Evolutionary conservation across 2,329 filamentous ascomycete species (phyloP).

Genomic region (Microthyrium microscopicum): DNA sequence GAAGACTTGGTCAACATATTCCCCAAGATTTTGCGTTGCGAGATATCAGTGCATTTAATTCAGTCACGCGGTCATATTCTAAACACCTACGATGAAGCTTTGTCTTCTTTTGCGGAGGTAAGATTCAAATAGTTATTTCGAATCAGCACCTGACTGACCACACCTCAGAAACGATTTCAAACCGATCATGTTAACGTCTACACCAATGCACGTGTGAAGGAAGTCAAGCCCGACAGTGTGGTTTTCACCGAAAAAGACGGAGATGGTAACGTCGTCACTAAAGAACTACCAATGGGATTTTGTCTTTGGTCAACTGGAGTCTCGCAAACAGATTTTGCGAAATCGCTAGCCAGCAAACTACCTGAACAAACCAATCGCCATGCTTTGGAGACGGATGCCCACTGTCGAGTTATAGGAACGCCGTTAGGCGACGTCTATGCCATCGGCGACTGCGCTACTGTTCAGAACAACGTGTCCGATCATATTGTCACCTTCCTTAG

Average conservation of each 20-base stretch:
- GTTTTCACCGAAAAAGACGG: slow-evolving; percentile 71
- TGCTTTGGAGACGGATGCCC: slow-evolving; percentile 85
- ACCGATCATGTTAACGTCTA: slow-evolving; percentile 84
- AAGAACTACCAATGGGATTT: slow-evolving; percentile 90
- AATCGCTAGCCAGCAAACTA: slow-evolving; percentile 62
- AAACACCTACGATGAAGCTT: slow-evolving; percentile 92
- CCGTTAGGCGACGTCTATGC: slow-evolving; percentile 91
- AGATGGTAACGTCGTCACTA: slow-evolving; percentile 58
- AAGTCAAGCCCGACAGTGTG: slow-evolving; percentile 70
- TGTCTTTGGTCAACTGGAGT: slow-evolving; percentile 97
- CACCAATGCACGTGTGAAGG: slow-evolving; percentile 84
- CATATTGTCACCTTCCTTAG: slow-evolving; percentile 83
- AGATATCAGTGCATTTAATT: slow-evolving; percentile 94
- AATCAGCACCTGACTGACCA: background rate
- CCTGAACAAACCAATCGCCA: slow-evolving; percentile 70
- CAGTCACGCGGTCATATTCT: slow-evolving; percentile 89
- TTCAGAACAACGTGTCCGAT: slow-evolving; percentile 92
- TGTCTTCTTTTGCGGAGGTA: slow-evolving; percentile 78
- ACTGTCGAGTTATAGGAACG: slow-evolving; percentile 75
- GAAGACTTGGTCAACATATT: slow-evolving; percentile 77
- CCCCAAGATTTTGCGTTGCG: slow-evolving; percentile 79
- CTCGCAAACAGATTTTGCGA: slow-evolving; percentile 62
- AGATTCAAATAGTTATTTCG: slow-evolving; percentile 7
- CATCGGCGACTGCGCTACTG: slow-evolving; percentile 87
- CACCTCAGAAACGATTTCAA: slow-evolving; percentile 54